Percentiles rank a stretch among this genome's conserved stretches.
Evolutionary conservation across 23 red algal species (phyloP).

Genomic region (Pyropia yezoensis): DNA sequence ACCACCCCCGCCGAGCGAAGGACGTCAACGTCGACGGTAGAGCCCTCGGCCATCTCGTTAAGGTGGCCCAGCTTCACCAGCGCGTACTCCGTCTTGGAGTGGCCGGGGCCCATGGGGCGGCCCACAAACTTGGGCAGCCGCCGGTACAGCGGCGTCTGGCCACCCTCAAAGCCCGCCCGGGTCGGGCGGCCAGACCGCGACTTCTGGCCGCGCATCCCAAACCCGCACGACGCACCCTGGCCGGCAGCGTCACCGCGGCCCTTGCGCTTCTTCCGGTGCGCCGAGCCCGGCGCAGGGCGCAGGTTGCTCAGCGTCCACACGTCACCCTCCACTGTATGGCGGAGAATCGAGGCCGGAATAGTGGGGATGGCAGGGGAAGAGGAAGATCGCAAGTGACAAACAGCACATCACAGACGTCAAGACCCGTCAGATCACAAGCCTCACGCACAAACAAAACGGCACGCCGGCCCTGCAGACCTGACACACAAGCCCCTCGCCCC

Average conservation of each 20-base stretch:
- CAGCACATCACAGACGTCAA: no score
- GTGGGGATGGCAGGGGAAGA: no score
- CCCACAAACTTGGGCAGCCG: conserved; percentile 94
- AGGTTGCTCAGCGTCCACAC: conserved; percentile 65
- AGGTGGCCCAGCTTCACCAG: conserved; percentile 76
- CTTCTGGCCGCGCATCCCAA: conserved; percentile 96
- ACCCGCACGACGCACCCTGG: conserved; percentile 85
- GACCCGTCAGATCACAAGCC: no score
- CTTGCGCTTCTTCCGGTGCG: conserved; percentile 85
- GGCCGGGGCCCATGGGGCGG: conserved; percentile 76
- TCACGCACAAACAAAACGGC: no score
- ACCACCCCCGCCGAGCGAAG: conserved; percentile 52
- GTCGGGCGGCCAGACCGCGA: conserved; percentile 66
- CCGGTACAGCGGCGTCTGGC: conserved; percentile 94
- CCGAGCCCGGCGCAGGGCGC: conserved; percentile 77
- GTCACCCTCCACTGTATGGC: conserved; percentile 35
- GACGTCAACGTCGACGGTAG: conserved; percentile 58
- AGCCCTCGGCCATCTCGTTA: conserved; percentile 58
- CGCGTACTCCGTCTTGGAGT: conserved; percentile 72
- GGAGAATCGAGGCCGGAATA: no score
- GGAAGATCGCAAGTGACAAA: no score
- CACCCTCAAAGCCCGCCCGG: conserved; percentile 96
- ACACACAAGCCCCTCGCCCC: no score
- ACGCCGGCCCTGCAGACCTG: no score
- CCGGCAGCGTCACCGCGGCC: conserved; percentile 87